Evolutionary conservation across 1,284 basidiomycete species (phyloP).

Genomic region (Earliella scabrosa): DNA sequence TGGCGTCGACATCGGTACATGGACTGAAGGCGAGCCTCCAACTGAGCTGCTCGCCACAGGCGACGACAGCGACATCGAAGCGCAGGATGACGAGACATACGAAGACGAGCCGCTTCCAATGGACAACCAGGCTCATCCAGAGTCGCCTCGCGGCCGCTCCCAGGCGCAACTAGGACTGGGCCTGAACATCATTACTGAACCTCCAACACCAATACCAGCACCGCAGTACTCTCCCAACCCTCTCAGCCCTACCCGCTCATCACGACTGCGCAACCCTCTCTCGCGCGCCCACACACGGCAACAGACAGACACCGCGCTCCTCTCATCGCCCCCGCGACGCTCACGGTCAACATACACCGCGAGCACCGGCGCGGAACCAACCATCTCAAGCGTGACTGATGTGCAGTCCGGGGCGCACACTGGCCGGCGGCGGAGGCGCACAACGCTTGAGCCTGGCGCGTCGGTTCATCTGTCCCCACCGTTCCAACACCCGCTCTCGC

Average conservation of each 20-base stretch:
- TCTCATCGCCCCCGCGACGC: conserved; percentile 17
- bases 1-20: conserved; percentile 55
- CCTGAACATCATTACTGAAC: conserved; percentile 20
- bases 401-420: neutral
- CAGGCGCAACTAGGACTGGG: conserved; percentile 17
- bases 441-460: conserved; percentile 21
- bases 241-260: conserved; percentile 5
- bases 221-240: conserved; percentile 16
- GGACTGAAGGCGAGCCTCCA: conserved; percentile 47
- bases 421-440: conserved; percentile 22
- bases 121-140: conserved; percentile 13
- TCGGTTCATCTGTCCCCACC: conserved; percentile 12
- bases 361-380: conserved; percentile 14
- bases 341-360: conserved; percentile 22
- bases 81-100: conserved; percentile 33
- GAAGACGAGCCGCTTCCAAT: conserved; percentile 38
- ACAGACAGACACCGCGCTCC: conserved; percentile 29
- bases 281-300: conserved; percentile 13
- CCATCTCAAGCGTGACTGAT: conserved; percentile 6
- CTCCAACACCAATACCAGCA: conserved; percentile 17
- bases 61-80: conserved; percentile 25
- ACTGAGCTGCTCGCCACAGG: conserved; percentile 27
- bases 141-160: conserved; percentile 7
- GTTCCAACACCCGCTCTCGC: conserved; percentile 29
- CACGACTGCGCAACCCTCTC: neutral